phyloP scores from a whole-genome alignment of 768 basidiomycete genomes.

The Flagelloscypha sp. region DNA sequence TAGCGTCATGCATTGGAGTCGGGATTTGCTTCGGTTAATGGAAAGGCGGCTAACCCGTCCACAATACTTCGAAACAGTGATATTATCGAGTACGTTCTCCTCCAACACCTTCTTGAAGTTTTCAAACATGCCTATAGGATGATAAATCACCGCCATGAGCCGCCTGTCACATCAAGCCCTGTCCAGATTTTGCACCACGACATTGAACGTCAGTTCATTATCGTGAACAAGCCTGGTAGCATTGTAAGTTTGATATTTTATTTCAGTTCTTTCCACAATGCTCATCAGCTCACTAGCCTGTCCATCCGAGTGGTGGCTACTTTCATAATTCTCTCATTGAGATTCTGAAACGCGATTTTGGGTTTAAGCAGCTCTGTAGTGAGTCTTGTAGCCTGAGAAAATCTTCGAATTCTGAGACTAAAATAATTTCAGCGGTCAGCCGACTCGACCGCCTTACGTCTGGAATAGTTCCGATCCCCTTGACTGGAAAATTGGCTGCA shows the following conservation, averaged over 20 bases:
- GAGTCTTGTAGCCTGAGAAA: too few relatives aligned
- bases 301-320: conserved; percentile 62
- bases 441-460: conserved; percentile 64
- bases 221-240: conserved; percentile 67
- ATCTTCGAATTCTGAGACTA: too few relatives aligned
- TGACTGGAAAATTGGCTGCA: conserved; percentile 40
- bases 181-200: conserved; percentile 52
- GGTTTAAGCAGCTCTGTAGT: conserved; percentile 53
- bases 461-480: conserved; percentile 62
- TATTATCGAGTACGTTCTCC: conserved; percentile 44
- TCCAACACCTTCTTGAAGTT: too few relatives aligned
- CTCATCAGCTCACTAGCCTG: conserved; percentile 37
- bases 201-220: conserved; percentile 45
- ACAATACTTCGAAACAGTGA: conserved; percentile 57
- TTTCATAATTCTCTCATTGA: conserved; percentile 56
- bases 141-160: conserved; percentile 67
- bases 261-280: neutral
- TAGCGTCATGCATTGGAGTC: too few relatives aligned
- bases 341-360: conserved; percentile 52
- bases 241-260: conserved; percentile 35
- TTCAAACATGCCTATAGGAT: too few relatives aligned
- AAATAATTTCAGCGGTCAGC: conserved; percentile 63
- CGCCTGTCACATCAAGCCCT: conserved; percentile 54
- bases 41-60: conserved; percentile 42
- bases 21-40: conserved; percentile 64